Conservation (phyloP, 768 basidiomycete species). For the Tricholoma sp. region DNA sequence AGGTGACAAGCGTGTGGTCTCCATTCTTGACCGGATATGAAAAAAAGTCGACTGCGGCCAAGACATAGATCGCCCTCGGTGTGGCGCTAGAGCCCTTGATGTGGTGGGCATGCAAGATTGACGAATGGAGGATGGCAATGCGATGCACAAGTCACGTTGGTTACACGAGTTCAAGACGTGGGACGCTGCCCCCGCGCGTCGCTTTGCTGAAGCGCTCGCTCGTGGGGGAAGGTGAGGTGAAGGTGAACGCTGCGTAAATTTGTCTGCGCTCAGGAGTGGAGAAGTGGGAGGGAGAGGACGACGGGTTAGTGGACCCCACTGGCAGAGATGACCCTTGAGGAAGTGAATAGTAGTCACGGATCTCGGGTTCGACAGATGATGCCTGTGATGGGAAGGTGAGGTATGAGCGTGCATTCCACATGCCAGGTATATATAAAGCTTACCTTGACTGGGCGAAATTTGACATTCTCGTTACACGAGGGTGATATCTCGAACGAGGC, state of each 20-base stretch:
- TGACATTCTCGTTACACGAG: slow-evolving; percentile 29
- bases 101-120: background rate
- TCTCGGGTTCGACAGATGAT: slow-evolving; percentile 48
- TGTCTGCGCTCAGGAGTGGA: slow-evolving; percentile 71
- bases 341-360: slow-evolving; percentile 49
- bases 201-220: slow-evolving; percentile 48
- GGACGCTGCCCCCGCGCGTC: slow-evolving; percentile 28
- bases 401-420: slow-evolving; percentile 2
- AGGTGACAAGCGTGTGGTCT: background rate
- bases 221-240: slow-evolving; percentile 66
- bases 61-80: background rate
- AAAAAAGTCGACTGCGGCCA: background rate
- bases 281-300: slow-evolving; percentile 33
- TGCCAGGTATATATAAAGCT: slow-evolving; percentile 3
- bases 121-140: background rate
- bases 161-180: slow-evolving; percentile 22
- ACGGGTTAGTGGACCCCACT: slow-evolving; percentile 21
- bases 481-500: slow-evolving; percentile 26
- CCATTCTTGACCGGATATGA: slow-evolving; percentile 1
- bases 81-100: background rate
- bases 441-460: slow-evolving; percentile 45
- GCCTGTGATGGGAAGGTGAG: slow-evolving; percentile 31
- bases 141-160: background rate
- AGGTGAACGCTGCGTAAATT: slow-evolving; percentile 73
- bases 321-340: slow-evolving; percentile 27